These are phyloP conservation scores for Hypoxylon sp. DNA, from an alignment of 2,329 filamentous ascomycete genomes.

Conservation along the genomic window DNA sequence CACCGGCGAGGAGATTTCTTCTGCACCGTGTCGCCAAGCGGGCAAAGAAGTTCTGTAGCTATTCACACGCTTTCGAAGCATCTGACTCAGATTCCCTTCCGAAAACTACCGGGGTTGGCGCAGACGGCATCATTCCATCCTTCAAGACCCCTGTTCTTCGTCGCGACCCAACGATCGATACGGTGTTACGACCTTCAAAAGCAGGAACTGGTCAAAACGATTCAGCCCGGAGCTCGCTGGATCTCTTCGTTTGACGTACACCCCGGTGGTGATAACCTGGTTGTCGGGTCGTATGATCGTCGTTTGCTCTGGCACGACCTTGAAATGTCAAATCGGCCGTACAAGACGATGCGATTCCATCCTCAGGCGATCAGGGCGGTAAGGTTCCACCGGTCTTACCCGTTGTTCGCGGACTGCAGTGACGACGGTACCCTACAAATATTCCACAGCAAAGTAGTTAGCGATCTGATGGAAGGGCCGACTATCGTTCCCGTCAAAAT, in stretches of 20 bases:
- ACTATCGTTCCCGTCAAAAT: conserved; percentile 97
- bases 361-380: conserved; percentile 90
- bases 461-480: conserved; percentile 94
- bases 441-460: conserved; percentile 96
- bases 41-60: conserved; percentile 82
- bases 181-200: conserved; percentile 93
- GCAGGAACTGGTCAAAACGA: conserved; percentile 90
- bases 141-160: conserved; percentile 91
- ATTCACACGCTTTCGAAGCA: conserved; percentile 97
- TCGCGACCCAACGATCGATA: conserved; percentile 93
- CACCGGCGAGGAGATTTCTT: conserved; percentile 96
- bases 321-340: conserved; percentile 88
- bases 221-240: conserved; percentile 93
- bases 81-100: conserved; percentile 94
- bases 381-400: conserved; percentile 82
- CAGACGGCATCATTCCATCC: conserved; percentile 97
- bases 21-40: conserved; percentile 86
- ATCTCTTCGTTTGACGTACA: conserved; percentile 96
- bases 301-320: conserved; percentile 96
- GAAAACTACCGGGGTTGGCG: conserved; percentile 76
- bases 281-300: conserved; percentile 94
- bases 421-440: conserved; percentile 96
- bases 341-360: conserved; percentile 97
- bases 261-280: conserved; percentile 90
- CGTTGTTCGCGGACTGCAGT: conserved; percentile 93